These are phyloP conservation scores for Dimargaris cristalligena DNA, from an alignment of 192 early-diverging fungal genomes.

Conservation along the genomic window DNA sequence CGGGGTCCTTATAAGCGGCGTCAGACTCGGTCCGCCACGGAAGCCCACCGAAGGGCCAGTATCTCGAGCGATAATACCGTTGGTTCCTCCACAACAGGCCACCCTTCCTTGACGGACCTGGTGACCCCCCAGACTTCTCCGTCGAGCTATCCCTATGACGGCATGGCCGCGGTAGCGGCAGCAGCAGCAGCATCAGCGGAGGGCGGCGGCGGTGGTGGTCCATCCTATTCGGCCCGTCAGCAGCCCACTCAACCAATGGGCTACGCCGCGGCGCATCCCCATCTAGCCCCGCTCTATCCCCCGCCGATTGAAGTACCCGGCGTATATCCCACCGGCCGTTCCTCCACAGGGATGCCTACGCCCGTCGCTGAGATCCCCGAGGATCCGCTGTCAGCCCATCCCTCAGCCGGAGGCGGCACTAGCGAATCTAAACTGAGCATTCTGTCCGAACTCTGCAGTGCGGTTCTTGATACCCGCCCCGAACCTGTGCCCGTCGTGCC, in stretches of 20 bases:
- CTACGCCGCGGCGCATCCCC: not conserved
- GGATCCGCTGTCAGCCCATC: too few relatives aligned
- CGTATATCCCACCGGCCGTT: not conserved
- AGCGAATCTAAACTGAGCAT: not conserved
- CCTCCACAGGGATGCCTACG: not conserved
- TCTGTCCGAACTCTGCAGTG: conserved; percentile 6
- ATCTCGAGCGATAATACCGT: not conserved
- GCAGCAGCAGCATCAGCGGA: not conserved
- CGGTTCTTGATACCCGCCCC: not conserved
- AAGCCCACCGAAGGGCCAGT: not conserved
- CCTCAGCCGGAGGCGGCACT: not conserved
- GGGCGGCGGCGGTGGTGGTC: not conserved
- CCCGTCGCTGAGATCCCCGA: not conserved
- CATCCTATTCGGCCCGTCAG: too few relatives aligned
- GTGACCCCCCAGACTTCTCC: not conserved
- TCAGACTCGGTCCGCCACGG: not conserved
- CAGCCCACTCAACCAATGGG: too few relatives aligned
- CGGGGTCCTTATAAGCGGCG: conserved; percentile 60
- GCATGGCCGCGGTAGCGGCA: not conserved
- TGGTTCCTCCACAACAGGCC: not conserved
- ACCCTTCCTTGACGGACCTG: too few relatives aligned
- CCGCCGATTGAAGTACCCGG: not conserved
- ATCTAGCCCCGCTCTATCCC: not conserved
- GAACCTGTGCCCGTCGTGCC: too few relatives aligned
- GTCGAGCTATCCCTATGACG: not conserved